Base-by-base conservation (phyloP, 2,329 filamentous ascomycete genomes). In the Blastomyces parvus region DNA sequence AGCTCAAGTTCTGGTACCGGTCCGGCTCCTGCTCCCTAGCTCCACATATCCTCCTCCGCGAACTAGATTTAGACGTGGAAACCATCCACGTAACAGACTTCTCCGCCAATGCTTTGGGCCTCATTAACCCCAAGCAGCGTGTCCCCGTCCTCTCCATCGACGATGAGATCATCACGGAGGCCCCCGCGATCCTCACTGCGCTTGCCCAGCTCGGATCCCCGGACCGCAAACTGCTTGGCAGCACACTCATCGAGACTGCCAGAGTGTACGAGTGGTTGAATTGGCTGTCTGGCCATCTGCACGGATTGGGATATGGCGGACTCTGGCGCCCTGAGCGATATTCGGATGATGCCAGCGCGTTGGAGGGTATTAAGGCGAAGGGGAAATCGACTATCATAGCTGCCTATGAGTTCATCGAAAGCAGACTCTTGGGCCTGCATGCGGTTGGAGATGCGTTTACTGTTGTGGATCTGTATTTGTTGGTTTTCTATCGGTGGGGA, bases 181-280 rank as follows among this genome's bases (percentile, higher is more conserved):
- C 65, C 4, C 71, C 73, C 0, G 73, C 74, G 1, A 70, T 78
- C 33, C 59, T 69, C 9, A 75, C 72, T 4, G 67, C 66, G 8
- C 71, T 77, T 48, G 69, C 73, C 3, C 67, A 71, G 1, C 67
- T 77, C 2, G 68, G 58, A 2, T 72, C 73, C 0, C 66, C 72
- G 2, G 63, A 64, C 8, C 63, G 71, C 7, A 50, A 52, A 17
- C 62, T 77, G 25, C 52, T 75, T 30, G 74, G 74, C 11, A 65
- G 61, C 33, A 72, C 69, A 0, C 64, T 64, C 0, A 36, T 74
- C 1, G 73, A 77, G 14, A 70, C 60, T 1, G 64, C 72, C 17
- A 70, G 72, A 8, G 66, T 70, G 2, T 72, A 72, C 36, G 75
- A 77, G 63, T 77, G 75, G 75, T 57, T 76, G 57, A 71, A 69